Conservation (phyloP, 2,329 filamentous ascomycete genomes). For the Cladosporium sp. region DNA sequence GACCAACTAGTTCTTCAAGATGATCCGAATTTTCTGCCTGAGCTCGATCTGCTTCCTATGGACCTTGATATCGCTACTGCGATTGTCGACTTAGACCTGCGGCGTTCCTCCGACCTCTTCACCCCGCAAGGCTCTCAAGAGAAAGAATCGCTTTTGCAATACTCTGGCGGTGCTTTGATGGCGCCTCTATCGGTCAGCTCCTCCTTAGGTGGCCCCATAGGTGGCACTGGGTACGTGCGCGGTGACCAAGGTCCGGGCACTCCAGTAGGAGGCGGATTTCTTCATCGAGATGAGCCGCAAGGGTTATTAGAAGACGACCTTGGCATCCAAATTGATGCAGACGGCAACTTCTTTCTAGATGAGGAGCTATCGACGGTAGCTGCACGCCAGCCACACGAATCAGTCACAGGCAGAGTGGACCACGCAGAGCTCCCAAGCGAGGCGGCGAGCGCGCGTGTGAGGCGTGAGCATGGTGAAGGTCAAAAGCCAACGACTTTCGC, state of each 20-base stretch:
- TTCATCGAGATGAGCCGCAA: constrained; percentile 38
- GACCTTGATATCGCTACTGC: constrained; percentile 41
- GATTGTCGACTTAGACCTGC: constrained; percentile 41
- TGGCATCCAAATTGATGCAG: constrained; percentile 53
- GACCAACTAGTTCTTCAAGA: constrained; percentile 72
- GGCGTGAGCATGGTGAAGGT: constrained; percentile 39
- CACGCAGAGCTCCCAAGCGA: constrained; percentile 14
- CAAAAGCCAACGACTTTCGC: constrained; percentile 28
- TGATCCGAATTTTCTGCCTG: constrained; percentile 73
- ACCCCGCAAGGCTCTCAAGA: constrained; percentile 31
- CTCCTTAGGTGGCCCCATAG: constrained; percentile 33
- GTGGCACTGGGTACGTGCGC: constrained; percentile 34
- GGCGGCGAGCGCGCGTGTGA: constrained; percentile 32
- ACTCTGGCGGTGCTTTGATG: constrained; percentile 37
- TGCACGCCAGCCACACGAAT: constrained; percentile 11
- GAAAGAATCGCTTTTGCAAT: constrained; percentile 19
- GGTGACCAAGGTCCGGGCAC: constrained; percentile 36
- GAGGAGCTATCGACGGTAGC: constrained; percentile 11
- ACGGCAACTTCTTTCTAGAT: constrained; percentile 46
- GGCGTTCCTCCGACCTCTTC: constrained; percentile 25
- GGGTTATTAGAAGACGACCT: constrained; percentile 22
- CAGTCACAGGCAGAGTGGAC: constrained; percentile 9
- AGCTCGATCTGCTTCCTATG: constrained; percentile 55
- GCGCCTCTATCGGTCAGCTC: constrained; percentile 36
- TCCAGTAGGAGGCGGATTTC: background rate